Conservation (phyloP, 306 rosid genomes). For the Delonix regia region DNA sequence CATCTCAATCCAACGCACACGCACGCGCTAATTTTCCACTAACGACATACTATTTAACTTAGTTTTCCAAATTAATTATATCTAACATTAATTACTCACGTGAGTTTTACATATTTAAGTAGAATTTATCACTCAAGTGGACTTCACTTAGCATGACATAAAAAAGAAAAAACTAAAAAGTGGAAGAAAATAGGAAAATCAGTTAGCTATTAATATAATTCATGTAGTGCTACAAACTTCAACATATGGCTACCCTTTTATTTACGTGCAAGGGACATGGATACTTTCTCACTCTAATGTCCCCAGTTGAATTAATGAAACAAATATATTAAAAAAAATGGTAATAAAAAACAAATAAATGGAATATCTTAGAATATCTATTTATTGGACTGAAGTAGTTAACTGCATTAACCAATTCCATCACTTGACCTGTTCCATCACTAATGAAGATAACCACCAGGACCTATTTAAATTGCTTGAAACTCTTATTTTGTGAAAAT, state of each 20-base stretch:
- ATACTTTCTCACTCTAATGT: constrained; percentile 16
- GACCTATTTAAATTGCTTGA: constrained; percentile 80
- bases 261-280: background rate
- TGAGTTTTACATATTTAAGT: too few species aligned
- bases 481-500: constrained; percentile 74
- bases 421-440: constrained; percentile 88
- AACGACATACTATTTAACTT: too few species aligned
- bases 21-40: too few species aligned
- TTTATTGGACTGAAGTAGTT: constrained; percentile 43
- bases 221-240: constrained; percentile 23
- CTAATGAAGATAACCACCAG: constrained; percentile 91
- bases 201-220: constrained; percentile 9
- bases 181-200: too few species aligned
- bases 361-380: background rate
- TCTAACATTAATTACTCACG: too few species aligned
- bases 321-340: constrained; percentile 38
- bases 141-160: too few species aligned
- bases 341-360: constrained; percentile 32
- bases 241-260: background rate
- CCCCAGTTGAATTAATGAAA: constrained; percentile 38
- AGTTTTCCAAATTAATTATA: too few species aligned
- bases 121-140: too few species aligned
- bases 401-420: constrained; percentile 74
- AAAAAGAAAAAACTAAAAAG: too few species aligned
- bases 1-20: too few species aligned